phyloP scores from a whole-genome alignment of 2,329 filamentous ascomycete genomes.

The Pseudocercospora musae region DNA sequence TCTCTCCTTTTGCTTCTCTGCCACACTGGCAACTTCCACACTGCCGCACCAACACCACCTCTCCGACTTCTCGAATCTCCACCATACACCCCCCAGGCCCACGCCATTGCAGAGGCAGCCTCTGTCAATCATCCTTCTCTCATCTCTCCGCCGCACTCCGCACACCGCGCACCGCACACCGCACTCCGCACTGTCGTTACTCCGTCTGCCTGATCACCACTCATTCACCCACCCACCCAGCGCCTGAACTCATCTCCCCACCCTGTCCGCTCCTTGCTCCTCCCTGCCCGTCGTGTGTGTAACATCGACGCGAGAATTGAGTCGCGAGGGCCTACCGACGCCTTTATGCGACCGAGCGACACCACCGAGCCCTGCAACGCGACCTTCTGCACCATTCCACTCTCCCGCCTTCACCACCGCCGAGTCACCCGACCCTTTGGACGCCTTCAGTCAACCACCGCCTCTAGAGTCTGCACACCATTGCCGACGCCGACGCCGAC shows the following conservation, averaged over 20 bases:
- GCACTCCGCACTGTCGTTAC: neutral
- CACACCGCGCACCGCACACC: too few species aligned
- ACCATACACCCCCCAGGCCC: neutral
- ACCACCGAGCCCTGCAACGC: conserved; percentile 8
- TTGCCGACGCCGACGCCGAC: too few species aligned
- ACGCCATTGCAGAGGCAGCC: neutral
- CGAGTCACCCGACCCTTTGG: conserved; percentile 7
- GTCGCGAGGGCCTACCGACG: neutral
- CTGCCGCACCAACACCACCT: neutral
- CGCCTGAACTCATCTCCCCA: neutral
- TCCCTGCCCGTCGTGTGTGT: conserved; percentile 2
- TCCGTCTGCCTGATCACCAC: neutral
- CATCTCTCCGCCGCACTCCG: too few species aligned
- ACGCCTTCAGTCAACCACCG: neutral
- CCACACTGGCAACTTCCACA: neutral
- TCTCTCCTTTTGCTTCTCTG: neutral
- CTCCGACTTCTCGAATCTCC: neutral
- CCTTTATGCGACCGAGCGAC: conserved; percentile 10
- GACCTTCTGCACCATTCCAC: conserved; percentile 11
- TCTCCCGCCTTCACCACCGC: neutral
- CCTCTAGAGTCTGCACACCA: neutral
- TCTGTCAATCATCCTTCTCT: neutral
- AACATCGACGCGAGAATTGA: conserved; percentile 7
- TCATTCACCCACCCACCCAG: too few species aligned
- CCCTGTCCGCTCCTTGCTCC: neutral